Evolutionary conservation across 2,329 filamentous ascomycete genomes (phyloP), one percentile per base, ranked within the genome.

Genomic region (Aspergillus floridensis): DNA sequence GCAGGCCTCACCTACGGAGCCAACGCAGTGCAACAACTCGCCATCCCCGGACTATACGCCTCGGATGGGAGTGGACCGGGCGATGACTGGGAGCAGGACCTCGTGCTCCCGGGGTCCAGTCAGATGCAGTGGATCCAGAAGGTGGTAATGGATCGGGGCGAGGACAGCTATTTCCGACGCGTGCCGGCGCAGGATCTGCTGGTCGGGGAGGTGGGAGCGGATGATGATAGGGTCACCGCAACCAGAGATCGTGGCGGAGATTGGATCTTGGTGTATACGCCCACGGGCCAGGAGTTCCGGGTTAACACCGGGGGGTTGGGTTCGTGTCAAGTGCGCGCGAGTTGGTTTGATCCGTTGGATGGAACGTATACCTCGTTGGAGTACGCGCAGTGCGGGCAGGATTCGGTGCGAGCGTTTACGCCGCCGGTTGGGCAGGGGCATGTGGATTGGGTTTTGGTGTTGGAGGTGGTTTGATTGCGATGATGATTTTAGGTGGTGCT

Each of bases 221-320:
- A 54, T 44, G 54, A 60, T 29, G 29, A 12, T 5, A n/a, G 54
- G 5, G 49, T 53, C 19, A 57, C 49, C 6, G 54, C 58, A n/a
- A 49, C 44, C n/a, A 26, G n/a, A 11, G 53, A 60, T 26, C 12
- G 16, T 16, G 31, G 35, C 16, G 49, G 49, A 1, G 12, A 10
- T 1, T 53, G 58, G 53, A 53, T 60, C 7, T 35, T 60, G 53
- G 58, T 57, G 49, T 60, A 57, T 32, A 57, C 38, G 6, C 58
- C 58, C 5, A 56, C 53, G 1, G 49, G 58, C 2, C 38, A 56
- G 14, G 14, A 22, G 4, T 56, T 60, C 31, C 16, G 5, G 16
- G 53, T 60, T 31, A 49, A 53, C 5, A 60, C 53, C 1, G 21
- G 21, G 14, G 16, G 44, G 5, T 31, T 35, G 32, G 12, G 5